phyloP scores from a whole-genome alignment of 2,329 filamentous ascomycete genomes.

The Calonectria multiphialidica region DNA sequence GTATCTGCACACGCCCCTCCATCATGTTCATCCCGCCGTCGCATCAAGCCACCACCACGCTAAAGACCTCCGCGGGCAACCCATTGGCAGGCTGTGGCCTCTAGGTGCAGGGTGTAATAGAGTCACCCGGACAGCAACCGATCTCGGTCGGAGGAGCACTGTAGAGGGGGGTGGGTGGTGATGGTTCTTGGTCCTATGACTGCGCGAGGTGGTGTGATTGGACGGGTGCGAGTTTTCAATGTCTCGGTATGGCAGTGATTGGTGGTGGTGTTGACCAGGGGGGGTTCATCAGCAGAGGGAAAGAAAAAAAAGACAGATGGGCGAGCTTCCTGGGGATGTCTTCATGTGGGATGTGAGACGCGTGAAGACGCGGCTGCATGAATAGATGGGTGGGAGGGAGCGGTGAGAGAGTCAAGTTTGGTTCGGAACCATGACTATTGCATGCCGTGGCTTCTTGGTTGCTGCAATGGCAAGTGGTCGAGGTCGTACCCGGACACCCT shows the following conservation, averaged over 20 bases:
- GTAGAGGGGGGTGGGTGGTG: not conserved
- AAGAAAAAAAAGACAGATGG: too few species aligned
- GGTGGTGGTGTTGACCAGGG: constrained; percentile 2
- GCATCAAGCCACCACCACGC: constrained; percentile 7
- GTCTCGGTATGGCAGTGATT: constrained; percentile 5
- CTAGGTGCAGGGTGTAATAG: not conserved
- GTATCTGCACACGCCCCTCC: constrained; percentile 27
- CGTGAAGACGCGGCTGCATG: not conserved
- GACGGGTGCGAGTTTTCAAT: not conserved
- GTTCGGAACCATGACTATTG: not conserved
- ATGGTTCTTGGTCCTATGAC: constrained; percentile 14
- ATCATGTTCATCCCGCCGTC: constrained; percentile 18
- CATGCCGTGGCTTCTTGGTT: constrained; percentile 1
- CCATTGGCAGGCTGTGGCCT: not conserved
- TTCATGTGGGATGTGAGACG: constrained; percentile 2
- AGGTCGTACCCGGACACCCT: constrained; percentile 2
- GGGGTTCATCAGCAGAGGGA: not conserved
- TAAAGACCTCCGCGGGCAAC: not conserved
- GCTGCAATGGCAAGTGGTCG: not conserved
- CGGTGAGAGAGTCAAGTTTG: constrained; percentile 3
- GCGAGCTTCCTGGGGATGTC: not conserved
- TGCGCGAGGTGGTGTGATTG: constrained; percentile 17
- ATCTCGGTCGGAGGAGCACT: constrained; percentile 14
- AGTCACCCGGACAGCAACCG: constrained; percentile 24
- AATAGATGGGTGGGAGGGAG: too few species aligned